Evolutionary conservation across 176 grass and related monocot species (phyloP).

Genomic region (Avena eriantha): DNA sequence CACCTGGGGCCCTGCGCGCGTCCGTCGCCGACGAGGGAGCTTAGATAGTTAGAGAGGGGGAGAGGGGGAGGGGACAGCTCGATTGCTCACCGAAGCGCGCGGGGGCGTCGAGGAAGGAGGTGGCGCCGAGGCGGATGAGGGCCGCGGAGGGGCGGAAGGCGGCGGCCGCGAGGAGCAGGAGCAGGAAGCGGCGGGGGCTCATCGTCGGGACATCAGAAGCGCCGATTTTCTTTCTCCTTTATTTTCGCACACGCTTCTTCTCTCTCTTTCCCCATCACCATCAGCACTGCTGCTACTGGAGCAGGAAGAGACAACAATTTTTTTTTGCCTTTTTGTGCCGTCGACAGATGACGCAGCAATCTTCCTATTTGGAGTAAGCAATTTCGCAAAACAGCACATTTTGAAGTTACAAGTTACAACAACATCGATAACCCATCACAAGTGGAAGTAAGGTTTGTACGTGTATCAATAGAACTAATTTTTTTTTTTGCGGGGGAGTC

Average conservation of each 20-base stretch:
- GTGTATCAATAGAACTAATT: background rate
- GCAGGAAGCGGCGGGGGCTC: slow-evolving; percentile 19
- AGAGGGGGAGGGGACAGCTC: background rate
- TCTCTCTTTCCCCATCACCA: background rate
- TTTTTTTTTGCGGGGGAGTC: too few species aligned
- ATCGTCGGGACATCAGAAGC: slow-evolving; percentile 32
- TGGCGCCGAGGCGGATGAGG: slow-evolving; percentile 63
- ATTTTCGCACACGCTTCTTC: background rate
- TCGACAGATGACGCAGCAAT: background rate
- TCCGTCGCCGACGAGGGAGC: background rate
- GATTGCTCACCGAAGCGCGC: slow-evolving; percentile 68
- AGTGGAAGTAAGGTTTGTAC: background rate
- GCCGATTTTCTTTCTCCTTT: background rate
- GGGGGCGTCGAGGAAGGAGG: slow-evolving; percentile 74
- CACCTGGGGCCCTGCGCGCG: slow-evolving; percentile 58
- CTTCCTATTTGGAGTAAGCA: background rate
- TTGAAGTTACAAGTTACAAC: background rate
- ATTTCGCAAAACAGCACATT: background rate
- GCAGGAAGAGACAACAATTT: background rate
- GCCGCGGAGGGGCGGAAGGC: slow-evolving; percentile 56
- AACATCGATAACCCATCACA: background rate
- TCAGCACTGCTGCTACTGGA: background rate
- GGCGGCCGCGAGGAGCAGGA: slow-evolving; percentile 25
- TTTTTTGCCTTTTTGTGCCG: background rate
- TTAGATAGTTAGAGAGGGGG: background rate